Evolutionary conservation across 208 protist genomes (phyloP).

Genomic region (Leishmania mexicana): DNA sequence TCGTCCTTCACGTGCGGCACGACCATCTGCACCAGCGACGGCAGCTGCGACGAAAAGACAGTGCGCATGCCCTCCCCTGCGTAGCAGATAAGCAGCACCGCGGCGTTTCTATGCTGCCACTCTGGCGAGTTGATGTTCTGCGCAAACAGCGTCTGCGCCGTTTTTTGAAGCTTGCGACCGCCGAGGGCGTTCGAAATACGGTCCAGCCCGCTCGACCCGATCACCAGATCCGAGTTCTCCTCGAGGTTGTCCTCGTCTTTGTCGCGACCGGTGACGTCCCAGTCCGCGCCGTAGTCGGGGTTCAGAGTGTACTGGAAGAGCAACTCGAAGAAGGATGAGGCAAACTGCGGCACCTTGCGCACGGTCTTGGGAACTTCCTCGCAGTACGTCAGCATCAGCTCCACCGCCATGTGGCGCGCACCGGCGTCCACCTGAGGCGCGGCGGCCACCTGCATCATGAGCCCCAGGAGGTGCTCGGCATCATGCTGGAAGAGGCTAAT

Average conservation of each 20-base stretch:
- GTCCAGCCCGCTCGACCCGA: conserved; percentile 75
- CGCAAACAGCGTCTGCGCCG: conserved; percentile 66
- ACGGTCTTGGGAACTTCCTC: conserved; percentile 79
- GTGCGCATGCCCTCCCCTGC: conserved; percentile 66
- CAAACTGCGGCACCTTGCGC: conserved; percentile 82
- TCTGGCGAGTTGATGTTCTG: conserved; percentile 69
- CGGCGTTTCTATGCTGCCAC: conserved; percentile 81
- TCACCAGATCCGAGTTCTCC: conserved; percentile 61
- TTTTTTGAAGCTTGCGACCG: conserved; percentile 74
- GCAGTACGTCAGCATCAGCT: conserved; percentile 80
- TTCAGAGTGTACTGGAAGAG: conserved; percentile 87
- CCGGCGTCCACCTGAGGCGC: conserved; percentile 44
- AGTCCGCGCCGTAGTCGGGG: conserved; percentile 61
- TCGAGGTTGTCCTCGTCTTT: conserved; percentile 72
- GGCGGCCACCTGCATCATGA: conserved; percentile 79
- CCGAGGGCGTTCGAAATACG: conserved; percentile 74
- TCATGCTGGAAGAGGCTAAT: conserved; percentile 60
- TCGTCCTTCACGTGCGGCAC: conserved; percentile 62
- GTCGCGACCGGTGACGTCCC: conserved; percentile 58
- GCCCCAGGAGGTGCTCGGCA: conserved; percentile 51
- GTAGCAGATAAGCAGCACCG: conserved; percentile 77
- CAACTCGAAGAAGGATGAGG: conserved; percentile 77
- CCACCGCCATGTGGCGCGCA: conserved; percentile 82
- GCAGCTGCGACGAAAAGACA: conserved; percentile 65
- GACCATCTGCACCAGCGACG: conserved; percentile 51